Conservation (phyloP, 2,329 filamentous ascomycete genomes). For the Colletotrichum sp. region DNA sequence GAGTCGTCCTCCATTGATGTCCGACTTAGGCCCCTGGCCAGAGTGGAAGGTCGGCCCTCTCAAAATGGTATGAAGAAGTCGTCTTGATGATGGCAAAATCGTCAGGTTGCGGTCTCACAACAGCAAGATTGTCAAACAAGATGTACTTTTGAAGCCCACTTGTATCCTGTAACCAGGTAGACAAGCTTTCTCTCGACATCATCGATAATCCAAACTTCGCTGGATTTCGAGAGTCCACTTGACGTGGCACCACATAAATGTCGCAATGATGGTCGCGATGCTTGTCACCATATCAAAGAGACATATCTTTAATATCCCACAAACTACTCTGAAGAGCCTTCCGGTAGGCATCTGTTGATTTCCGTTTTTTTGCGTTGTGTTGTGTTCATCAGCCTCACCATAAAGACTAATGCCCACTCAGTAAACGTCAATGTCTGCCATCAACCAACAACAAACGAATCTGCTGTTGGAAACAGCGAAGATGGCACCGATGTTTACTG, state of each 20-base stretch:
- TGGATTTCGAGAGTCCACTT: not conserved
- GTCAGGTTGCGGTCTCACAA: not conserved
- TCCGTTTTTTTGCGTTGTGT: not conserved
- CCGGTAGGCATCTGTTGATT: not conserved
- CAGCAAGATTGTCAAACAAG: not conserved
- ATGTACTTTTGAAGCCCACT: not conserved
- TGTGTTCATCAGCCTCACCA: not conserved
- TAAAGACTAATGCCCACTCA: not conserved
- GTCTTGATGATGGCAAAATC: not conserved
- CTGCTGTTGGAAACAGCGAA: not conserved
- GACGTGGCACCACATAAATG: not conserved
- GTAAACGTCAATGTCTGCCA: not conserved
- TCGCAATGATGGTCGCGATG: not conserved
- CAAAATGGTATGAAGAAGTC: not conserved
- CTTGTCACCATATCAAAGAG: not conserved
- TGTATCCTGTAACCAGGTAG: not conserved
- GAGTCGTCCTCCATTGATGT: not conserved
- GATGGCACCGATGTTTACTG: not conserved
- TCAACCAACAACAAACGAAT: not conserved
- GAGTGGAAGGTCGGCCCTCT: not conserved
- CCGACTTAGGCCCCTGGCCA: not conserved
- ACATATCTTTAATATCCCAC: not conserved
- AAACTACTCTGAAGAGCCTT: not conserved
- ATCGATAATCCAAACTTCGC: not conserved
- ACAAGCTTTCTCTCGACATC: not conserved